Evolutionary conservation across 768 basidiomycete genomes (phyloP).

Genomic region (Xanthoconium purpureum): DNA sequence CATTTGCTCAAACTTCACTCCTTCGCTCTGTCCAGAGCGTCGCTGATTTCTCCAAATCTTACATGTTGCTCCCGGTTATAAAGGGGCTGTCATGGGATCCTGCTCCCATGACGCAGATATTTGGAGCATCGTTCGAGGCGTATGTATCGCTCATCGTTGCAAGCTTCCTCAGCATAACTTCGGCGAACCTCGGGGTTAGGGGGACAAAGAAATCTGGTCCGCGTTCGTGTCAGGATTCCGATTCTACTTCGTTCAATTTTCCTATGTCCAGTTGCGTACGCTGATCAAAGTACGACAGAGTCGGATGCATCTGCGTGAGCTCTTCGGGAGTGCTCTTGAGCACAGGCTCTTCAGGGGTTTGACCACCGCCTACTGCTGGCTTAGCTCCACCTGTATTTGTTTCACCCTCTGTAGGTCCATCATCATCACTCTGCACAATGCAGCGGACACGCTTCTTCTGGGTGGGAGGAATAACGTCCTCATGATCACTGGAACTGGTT

Average conservation of each 20-base stretch:
- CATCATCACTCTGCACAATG: no score
- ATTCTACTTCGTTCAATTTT: conserved; percentile 34
- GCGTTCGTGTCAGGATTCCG: conserved; percentile 44
- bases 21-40: conserved; percentile 45
- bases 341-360: conserved; percentile 60
- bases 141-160: conserved; percentile 35
- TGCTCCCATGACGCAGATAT: conserved; percentile 29
- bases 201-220: conserved; percentile 45
- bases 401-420: no score
- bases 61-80: conserved; percentile 59
- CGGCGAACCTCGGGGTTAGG: conserved; percentile 41
- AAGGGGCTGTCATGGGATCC: conserved; percentile 34
- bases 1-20: conserved; percentile 49
- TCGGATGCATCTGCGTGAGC: conserved; percentile 36
- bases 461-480: no score
- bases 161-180: conserved; percentile 49
- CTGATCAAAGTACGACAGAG: conserved; percentile 32
- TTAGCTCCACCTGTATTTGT: conserved; percentile 46
- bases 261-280: not conserved
- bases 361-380: no score
- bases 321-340: conserved; percentile 46
- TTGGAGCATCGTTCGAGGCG: conserved; percentile 37
- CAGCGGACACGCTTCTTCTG: no score
- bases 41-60: conserved; percentile 42
- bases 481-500: no score